These are phyloP conservation scores for Aegilops bicornis DNA, from an alignment of 176 grass and related monocot genomes.

Conservation along the genomic window DNA sequence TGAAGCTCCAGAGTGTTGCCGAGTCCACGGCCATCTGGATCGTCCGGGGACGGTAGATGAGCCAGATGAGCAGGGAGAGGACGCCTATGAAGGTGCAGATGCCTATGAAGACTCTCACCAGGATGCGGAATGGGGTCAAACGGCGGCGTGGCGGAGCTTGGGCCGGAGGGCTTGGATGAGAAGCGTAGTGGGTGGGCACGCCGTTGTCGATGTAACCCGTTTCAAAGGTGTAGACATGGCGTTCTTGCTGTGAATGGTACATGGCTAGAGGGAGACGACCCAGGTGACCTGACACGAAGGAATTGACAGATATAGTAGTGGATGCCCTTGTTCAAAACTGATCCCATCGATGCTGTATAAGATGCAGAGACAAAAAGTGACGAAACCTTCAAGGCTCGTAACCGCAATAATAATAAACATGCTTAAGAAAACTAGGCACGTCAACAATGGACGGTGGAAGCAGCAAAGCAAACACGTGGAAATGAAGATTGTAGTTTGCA, in stretches of 20 bases:
- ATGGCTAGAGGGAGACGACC: background rate
- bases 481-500: no score
- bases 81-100: constrained; percentile 21
- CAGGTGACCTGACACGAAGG: background rate
- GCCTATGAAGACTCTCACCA: constrained; percentile 17
- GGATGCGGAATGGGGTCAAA: background rate
- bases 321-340: background rate
- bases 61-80: constrained; percentile 48
- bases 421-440: no score
- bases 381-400: constrained; percentile 1
- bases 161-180: background rate
- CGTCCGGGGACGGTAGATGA: constrained; percentile 55
- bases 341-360: background rate
- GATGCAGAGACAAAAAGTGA: background rate
- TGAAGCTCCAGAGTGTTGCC: constrained; percentile 32
- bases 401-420: background rate
- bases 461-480: no score
- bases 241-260: background rate
- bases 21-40: constrained; percentile 35
- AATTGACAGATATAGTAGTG: background rate
- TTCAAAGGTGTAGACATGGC: background rate
- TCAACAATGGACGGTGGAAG: no score
- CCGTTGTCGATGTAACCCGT: background rate
- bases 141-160: background rate
- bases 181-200: background rate